Base-by-base conservation (phyloP, 2,329 filamentous ascomycete species). In the Thelonectria blattea region DNA sequence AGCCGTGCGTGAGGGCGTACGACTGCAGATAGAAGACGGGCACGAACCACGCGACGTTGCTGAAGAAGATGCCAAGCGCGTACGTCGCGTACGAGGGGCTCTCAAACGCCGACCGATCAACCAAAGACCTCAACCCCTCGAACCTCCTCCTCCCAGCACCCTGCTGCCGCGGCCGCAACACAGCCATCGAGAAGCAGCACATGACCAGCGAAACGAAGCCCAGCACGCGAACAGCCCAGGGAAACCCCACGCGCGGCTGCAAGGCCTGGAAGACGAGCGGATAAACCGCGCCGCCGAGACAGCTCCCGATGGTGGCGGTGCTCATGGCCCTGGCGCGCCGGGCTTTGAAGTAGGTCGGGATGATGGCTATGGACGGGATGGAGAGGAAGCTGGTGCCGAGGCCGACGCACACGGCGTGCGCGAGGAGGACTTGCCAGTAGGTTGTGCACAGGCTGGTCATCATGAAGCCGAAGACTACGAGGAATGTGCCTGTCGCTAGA, bases 21-120 rank as follows among this genome's bases (percentile, higher is more conserved):
- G 71, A 72, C 53, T 80, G 75, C 34, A 82, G 71, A 60, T 81
- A 83, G 68, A 80, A 83, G 52, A 79, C 76, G 1, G 73, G 68
- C 73, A 77, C 67, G 76, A 73, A 48, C 63, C 68, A 61, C 8
- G 53, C 53, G 17, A 61, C 48, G 27, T 57, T 57, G 43, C 43
- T 58, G 27, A 61, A 58, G 45, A 58, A 30, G 10, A 61, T 61
- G 8, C 48, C 58, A 1, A 61, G 45, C 5, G 48, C 24, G 27
- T 61, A 61, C 6, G 39, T 45, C 15, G 54, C 22, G 20, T 53
- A 61, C 5, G 49, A 45, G 6, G 48, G 37, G 20, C 50, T 53
- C 20, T 43, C 45, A n/a, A 61, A 61, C 1, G 58, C 58, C 2
- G 58, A 46, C 5, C 22, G 52, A 24, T 60, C 58, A 2, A 56